Evolutionary conservation across 2,329 filamentous ascomycete genomes (phyloP), one percentile per base, ranked within the genome.

Genomic region (Xylariaceae sp.): DNA sequence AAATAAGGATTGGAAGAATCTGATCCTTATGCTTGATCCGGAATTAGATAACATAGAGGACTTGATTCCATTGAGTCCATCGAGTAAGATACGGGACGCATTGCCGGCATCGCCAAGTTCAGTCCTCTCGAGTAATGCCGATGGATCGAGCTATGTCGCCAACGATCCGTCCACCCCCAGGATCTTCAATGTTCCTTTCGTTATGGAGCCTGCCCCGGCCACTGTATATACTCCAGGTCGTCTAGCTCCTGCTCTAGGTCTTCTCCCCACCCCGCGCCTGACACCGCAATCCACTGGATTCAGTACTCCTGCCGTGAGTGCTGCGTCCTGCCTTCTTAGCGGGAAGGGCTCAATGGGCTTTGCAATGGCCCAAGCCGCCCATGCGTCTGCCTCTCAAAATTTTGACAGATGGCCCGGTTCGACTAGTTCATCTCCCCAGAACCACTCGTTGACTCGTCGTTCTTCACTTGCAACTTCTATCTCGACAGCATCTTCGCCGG

Each of bases 391-490:
- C 20, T 67, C 76, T 20, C 82, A 85, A 64, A 74, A 74, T 40
- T 67, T 82, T 42, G 84, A 87, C 55, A 79, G 80, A 61, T 82
- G 82, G 75, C 77, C 80, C 44, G 69, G 69, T 20, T 72, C 75
- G 14, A 73, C 74, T 54, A 76, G 75, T 3, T 79, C 80, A 3
- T 86, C 85, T 19, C 83, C 84, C 21, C 77, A 79, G 65, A 75
- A 74, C 62, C 79, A 80, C 64, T 68, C 75, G 48, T 74, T 77
- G 2, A 73, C 76, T 40, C 84, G 85, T 57, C 83, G 84, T 59
- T 86, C 84, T 14, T 87, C 85, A 16, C 80, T 87, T 57, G 84
- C 84, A 69, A 85, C 81, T 67, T 85, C 85, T 18, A 75, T 85
- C 64, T 88, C 85, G 21, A 83, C 82, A 26, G 80, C 81, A 32